Conservation (phyloP, 2,329 filamentous ascomycete genomes). For the Geosmithia putterillii region DNA sequence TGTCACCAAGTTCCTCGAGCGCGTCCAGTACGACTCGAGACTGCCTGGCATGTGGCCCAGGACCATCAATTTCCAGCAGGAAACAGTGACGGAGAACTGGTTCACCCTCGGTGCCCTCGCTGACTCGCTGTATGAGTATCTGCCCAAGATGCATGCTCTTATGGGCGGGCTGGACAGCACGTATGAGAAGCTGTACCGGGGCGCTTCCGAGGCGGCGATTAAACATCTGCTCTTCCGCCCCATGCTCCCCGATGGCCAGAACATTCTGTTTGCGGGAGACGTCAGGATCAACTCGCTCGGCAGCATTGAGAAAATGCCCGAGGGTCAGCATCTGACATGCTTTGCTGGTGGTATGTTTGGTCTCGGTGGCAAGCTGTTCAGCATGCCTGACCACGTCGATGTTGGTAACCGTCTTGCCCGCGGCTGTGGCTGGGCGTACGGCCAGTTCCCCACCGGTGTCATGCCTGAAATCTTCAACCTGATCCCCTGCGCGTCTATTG, state of each 20-base stretch:
- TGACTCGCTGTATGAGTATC: conserved; percentile 52
- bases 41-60: conserved; percentile 54
- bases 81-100: conserved; percentile 26
- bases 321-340: conserved; percentile 32
- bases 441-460: conserved; percentile 38
- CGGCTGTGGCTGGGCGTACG: conserved; percentile 47
- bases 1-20: conserved; percentile 41
- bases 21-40: conserved; percentile 36
- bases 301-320: conserved; percentile 10
- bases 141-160: conserved; percentile 52
- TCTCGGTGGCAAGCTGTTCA: conserved; percentile 48
- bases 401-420: conserved; percentile 35
- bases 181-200: conserved; percentile 24
- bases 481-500: conserved; percentile 26
- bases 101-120: conserved; percentile 44
- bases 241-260: conserved; percentile 41
- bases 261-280: conserved; percentile 52
- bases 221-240: conserved; percentile 54
- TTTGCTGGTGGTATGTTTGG: conserved; percentile 59
- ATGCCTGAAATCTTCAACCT: conserved; percentile 45
- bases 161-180: conserved; percentile 41
- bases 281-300: conserved; percentile 16
- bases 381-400: conserved; percentile 30
- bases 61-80: conserved; percentile 41
- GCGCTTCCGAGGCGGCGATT: conserved; percentile 42